Evolutionary conservation across 805 yeast genomes (phyloP), one percentile per base, ranked within the genome.

Genomic region (Candida orba): DNA sequence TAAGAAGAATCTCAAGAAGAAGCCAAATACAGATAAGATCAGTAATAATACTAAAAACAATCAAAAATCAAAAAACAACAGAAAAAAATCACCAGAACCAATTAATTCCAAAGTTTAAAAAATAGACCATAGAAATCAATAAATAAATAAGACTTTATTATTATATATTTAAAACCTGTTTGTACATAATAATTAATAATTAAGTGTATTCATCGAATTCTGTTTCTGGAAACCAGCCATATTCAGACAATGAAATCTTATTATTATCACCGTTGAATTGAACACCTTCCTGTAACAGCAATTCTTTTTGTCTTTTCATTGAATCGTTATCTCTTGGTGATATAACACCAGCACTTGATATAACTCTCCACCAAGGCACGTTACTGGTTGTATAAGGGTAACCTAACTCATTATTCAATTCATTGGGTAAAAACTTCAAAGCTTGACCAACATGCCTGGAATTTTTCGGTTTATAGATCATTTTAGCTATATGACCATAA

Each of bases 361-460:
- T 66, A 2, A 85, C 84, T 31, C 95, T 63, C 91, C 91, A 84
- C 95, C 95, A 85, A 4, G 91, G 91, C 13, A 84, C 72, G 9
- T 64, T 65, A 35, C 36, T 43, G 8, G 14, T 30, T 20, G 33
- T 35, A 27, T 49, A 51, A 15, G 54, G 52, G 6, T 63, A 50
- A 24, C 64, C 57, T 8, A 15, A 17, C 2, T 32, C 39, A 14
- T 36, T 40, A n/a, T 31, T 40, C 10, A 33, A 44, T 1, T 22
- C 39, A 2, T 15, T 6, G 1, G 71, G 68, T 13, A 78, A 65
- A 38, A 73, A 66, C 59, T 84, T 85, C 46, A 85, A 63, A 0
- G 89, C 75, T 29, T 73, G 72, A 0, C 95, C 95, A 1, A 84
- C 93, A 47, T 78, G 88, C 6, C 95, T 67, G 1, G 93, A 71